phyloP scores from a whole-genome alignment of 176 grass and related monocot genomes.

The Chrysopogon serrulatus region DNA sequence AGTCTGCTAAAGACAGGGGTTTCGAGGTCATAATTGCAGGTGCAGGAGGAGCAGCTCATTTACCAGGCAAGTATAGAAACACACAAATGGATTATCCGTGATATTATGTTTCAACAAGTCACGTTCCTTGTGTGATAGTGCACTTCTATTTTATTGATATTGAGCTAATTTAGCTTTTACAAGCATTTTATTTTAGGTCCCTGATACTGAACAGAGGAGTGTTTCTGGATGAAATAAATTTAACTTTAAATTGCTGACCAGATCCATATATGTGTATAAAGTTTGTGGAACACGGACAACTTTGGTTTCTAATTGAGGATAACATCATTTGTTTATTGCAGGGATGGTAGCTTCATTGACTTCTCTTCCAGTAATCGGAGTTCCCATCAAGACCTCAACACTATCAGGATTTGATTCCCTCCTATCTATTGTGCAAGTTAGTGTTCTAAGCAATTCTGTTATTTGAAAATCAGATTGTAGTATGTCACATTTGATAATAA shows the following conservation, averaged over 20 bases:
- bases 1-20: conserved; percentile 74
- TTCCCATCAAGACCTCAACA: conserved; percentile 64
- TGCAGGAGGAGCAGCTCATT: conserved; percentile 86
- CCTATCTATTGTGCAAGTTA: conserved; percentile 93
- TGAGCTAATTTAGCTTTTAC: background rate
- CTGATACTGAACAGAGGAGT: background rate
- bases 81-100: background rate
- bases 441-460: background rate
- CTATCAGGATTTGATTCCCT: conserved; percentile 74
- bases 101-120: background rate
- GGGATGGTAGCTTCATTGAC: conserved; percentile 92
- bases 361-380: conserved; percentile 70
- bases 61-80: conserved; percentile 63
- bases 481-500: background rate
- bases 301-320: background rate
- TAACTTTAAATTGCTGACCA: background rate
- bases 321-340: conserved; percentile 20
- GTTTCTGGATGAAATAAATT: background rate
- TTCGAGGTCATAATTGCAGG: conserved; percentile 89
- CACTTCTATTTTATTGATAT: background rate
- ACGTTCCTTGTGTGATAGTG: background rate
- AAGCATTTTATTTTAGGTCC: background rate
- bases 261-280: background rate
- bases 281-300: background rate
- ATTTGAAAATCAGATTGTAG: conserved; percentile 6